Percentiles rank a stretch among this genome's conserved stretches.
These are phyloP conservation scores for Corymbia calophylla DNA, from an alignment of 441 rosid species.

Conservation along the genomic window DNA sequence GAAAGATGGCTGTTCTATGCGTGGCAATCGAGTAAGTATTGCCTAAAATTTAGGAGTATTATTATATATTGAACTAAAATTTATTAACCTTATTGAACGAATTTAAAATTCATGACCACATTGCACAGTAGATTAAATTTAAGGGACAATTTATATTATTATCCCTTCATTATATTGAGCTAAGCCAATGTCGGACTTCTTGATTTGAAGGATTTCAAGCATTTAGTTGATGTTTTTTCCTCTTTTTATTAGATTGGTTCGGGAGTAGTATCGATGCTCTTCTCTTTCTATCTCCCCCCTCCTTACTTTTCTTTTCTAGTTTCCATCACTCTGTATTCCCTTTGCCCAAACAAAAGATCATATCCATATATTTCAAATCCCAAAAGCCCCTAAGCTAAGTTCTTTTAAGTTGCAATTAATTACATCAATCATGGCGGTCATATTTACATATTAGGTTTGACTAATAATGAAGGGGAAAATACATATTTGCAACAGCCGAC, in stretches of 20 bases:
- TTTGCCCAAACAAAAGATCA: background rate
- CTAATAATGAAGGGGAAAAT: background rate
- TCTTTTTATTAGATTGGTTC: background rate
- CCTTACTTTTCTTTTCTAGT: background rate
- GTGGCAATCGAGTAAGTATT: rapidly evolving
- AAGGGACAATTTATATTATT: rapidly evolving
- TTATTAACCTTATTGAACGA: rapidly evolving
- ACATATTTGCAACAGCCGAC: background rate
- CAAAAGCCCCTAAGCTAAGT: background rate
- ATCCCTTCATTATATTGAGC: background rate
- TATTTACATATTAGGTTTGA: background rate
- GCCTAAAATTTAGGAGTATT: rapidly evolving
- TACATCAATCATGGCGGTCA: too few relatives aligned
- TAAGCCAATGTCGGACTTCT: too few relatives aligned
- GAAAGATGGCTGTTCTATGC: background rate
- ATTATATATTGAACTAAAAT: too few relatives aligned
- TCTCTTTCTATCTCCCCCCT: background rate
- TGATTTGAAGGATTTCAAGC: background rate
- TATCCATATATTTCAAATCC: background rate
- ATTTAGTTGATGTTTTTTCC: background rate
- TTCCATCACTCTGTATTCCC: background rate
- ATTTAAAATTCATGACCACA: rapidly evolving
- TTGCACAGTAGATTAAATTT: too few relatives aligned
- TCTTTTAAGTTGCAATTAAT: background rate
- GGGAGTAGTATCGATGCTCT: rapidly evolving